Percentiles rank a stretch among this genome's conserved stretches.
Conservation (phyloP, 805 yeast species). For the Komagataella pseudopastoris region DNA sequence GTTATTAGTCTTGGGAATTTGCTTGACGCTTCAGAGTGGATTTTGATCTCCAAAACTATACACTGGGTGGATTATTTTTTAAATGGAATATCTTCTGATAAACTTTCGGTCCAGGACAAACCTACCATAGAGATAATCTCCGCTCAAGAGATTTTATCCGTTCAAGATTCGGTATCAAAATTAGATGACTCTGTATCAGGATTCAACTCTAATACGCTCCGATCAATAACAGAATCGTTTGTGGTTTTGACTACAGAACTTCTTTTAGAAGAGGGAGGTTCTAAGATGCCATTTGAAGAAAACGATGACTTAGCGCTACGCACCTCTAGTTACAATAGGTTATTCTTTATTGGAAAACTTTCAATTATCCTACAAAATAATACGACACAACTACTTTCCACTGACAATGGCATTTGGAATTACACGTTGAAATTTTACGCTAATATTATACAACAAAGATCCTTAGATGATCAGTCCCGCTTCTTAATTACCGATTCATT, state of each 20-base stretch:
- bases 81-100: slow-evolving; percentile 31
- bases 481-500: slow-evolving; percentile 35
- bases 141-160: slow-evolving; percentile 30
- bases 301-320: not conserved
- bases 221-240: slow-evolving; percentile 31
- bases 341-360: not conserved
- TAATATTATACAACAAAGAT: slow-evolving; percentile 28
- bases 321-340: not conserved
- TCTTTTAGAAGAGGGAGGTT: not conserved
- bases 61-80: slow-evolving; percentile 70
- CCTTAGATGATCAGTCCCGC: slow-evolving; percentile 28
- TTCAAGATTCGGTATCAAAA: slow-evolving; percentile 30
- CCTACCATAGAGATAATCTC: slow-evolving; percentile 12
- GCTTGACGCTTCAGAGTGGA: slow-evolving; percentile 51
- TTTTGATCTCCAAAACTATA: slow-evolving; percentile 40
- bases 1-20: slow-evolving; percentile 75
- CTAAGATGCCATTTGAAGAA: not conserved
- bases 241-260: slow-evolving; percentile 25
- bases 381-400: not conserved
- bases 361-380: not conserved
- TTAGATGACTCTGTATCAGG: slow-evolving; percentile 21
- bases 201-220: slow-evolving; percentile 38
- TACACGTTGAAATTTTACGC: slow-evolving; percentile 21
- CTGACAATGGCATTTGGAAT: not conserved
- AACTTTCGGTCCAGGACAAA: not conserved